These are phyloP conservation scores for Cenchrus fungigraminus DNA, from an alignment of 176 grass and related monocot genomes.

Conservation along the genomic window DNA sequence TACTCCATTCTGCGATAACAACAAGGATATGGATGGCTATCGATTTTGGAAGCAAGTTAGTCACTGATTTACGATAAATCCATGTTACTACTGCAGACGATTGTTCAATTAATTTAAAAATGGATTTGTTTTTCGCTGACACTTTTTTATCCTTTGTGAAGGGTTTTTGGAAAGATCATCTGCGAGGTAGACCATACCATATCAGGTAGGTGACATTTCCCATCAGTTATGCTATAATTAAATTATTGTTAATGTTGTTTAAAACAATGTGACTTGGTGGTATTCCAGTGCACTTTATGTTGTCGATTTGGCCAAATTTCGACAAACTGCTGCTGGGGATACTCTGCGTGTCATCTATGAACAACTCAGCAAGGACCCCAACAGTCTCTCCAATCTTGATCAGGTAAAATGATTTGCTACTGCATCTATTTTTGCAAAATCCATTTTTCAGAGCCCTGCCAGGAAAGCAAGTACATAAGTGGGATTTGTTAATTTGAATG, in stretches of 20 bases:
- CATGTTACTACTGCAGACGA: conserved; percentile 22
- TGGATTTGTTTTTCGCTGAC: conserved; percentile 37
- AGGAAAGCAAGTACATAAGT: not conserved
- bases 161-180: conserved; percentile 99
- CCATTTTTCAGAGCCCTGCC: conserved; percentile 1
- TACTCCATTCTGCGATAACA: conserved; percentile 99
- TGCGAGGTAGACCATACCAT: conserved; percentile 92
- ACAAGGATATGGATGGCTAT: conserved; percentile 99
- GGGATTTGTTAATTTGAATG: conserved; percentile 17
- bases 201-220: conserved; percentile 69
- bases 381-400: conserved; percentile 99
- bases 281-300: conserved; percentile 92
- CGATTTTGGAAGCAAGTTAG: conserved; percentile 99
- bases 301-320: conserved; percentile 95
- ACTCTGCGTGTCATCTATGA: conserved; percentile 86
- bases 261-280: conserved; percentile 1
- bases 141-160: conserved; percentile 37
- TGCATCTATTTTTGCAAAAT: conserved; percentile 40
- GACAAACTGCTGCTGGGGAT: conserved; percentile 97
- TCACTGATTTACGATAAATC: conserved; percentile 40
- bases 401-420: conserved; percentile 62
- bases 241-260: conserved; percentile 38
- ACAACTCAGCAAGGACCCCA: conserved; percentile 97
- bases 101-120: conserved; percentile 28
- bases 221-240: conserved; percentile 18